Evolutionary conservation across 1,139 yeast species (phyloP).

Genomic region (Kodamaea alishanica): DNA sequence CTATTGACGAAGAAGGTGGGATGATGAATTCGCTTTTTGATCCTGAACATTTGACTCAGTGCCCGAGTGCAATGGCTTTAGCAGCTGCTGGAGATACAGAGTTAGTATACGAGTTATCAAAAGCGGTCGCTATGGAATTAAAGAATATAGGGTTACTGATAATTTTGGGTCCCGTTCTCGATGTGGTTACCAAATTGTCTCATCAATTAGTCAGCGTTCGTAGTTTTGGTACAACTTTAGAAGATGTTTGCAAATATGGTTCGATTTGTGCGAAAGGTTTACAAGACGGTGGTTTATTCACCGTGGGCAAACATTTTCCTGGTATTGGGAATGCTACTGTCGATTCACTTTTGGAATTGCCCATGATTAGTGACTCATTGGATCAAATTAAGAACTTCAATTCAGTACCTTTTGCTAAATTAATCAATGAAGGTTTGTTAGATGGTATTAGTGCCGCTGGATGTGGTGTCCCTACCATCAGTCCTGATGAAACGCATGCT

Average conservation of each 20-base stretch:
- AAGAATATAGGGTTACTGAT: conserved; percentile 55
- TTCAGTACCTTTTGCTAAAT: conserved; percentile 50
- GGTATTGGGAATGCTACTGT: conserved; percentile 64
- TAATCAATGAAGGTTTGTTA: conserved; percentile 45
- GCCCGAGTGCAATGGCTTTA: conserved; percentile 65
- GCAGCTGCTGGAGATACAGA: conserved; percentile 54
- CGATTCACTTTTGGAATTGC: conserved; percentile 54
- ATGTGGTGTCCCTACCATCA: conserved; percentile 62
- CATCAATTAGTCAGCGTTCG: conserved; percentile 61
- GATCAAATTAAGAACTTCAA: conserved; percentile 53
- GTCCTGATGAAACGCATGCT: conserved; percentile 62
- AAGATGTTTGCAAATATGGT: conserved; percentile 56
- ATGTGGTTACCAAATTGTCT: conserved; percentile 55
- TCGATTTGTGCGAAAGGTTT: conserved; percentile 54
- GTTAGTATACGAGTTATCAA: conserved; percentile 51
- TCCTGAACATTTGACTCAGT: conserved; percentile 50
- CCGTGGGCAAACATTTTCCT: conserved; percentile 65
- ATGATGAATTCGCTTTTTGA: conserved; percentile 57
- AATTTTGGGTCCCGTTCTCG: conserved; percentile 61
- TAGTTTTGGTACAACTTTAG: conserved; percentile 59
- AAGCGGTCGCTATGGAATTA: conserved; percentile 55
- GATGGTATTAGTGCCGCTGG: conserved; percentile 67
- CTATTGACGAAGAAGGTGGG: conserved; percentile 41
- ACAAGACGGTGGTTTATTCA: conserved; percentile 52
- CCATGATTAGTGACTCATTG: conserved; percentile 56